Evolutionary conservation across 345 rosid species (phyloP).

Genomic region (Aegle marmelos): DNA sequence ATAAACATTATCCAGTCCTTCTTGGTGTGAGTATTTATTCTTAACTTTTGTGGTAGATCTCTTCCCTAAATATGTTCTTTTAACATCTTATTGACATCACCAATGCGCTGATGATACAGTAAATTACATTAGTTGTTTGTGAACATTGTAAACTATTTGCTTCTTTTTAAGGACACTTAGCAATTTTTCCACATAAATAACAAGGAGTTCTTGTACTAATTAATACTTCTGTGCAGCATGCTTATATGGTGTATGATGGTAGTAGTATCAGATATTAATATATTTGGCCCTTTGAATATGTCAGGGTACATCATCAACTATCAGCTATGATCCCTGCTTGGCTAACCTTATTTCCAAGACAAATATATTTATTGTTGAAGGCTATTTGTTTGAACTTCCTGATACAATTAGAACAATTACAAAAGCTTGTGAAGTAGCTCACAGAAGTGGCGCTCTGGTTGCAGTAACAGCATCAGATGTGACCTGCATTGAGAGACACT

Average conservation of each 20-base stretch:
- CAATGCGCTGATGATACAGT: neutral
- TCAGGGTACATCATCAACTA: constrained; percentile 87
- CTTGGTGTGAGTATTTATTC: too few relatives aligned
- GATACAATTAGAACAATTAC: constrained; percentile 77
- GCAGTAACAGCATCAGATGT: constrained; percentile 95
- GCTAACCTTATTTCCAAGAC: constrained; percentile 73
- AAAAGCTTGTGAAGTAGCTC: constrained; percentile 89
- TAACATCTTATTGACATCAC: neutral
- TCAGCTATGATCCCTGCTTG: constrained; percentile 71
- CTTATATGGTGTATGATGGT: neutral
- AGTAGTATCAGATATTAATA: neutral
- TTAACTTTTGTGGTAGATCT: neutral
- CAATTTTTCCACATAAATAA: neutral
- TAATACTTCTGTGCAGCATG: neutral
- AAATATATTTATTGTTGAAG: constrained; percentile 79
- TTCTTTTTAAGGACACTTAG: neutral
- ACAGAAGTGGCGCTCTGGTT: constrained; percentile 67
- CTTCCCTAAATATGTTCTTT: neutral
- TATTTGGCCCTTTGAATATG: constrained; percentile 12
- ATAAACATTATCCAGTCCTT: too few relatives aligned
- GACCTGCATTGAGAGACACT: constrained; percentile 87
- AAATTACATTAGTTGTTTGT: neutral
- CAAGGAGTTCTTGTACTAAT: neutral
- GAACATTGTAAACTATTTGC: neutral
- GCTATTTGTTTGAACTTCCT: constrained; percentile 91